Percentiles rank a stretch among this genome's conserved stretches.
Evolutionary conservation across 768 basidiomycete genomes (phyloP).

Genomic region (Suillus fuscotomentosus): DNA sequence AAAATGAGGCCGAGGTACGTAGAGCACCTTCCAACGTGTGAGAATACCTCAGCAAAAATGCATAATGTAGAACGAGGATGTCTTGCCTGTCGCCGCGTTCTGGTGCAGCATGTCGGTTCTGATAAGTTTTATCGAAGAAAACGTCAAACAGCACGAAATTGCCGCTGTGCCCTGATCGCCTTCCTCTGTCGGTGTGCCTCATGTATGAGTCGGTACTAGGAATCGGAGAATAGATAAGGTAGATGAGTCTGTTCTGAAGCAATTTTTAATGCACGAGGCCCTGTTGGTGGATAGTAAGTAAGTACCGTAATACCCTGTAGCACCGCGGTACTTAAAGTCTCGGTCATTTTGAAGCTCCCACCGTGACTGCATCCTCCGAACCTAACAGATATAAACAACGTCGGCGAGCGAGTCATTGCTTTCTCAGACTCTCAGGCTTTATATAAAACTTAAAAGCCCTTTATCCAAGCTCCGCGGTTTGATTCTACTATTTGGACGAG

Average conservation of each 20-base stretch:
- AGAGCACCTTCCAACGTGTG: not conserved
- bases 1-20: not conserved
- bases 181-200: not conserved
- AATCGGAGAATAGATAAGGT: not conserved
- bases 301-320: not conserved
- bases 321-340: not conserved
- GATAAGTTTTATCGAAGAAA: not conserved
- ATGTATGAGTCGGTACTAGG: not conserved
- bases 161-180: not conserved
- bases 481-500: not conserved
- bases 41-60: not conserved
- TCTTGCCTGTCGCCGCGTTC: not conserved
- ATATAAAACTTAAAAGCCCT: no score
- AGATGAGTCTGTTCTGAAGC: not conserved
- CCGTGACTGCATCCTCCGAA: not conserved
- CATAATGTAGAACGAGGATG: not conserved
- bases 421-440: not conserved
- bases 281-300: not conserved
- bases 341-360: not conserved
- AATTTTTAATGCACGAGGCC: not conserved
- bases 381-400: not conserved
- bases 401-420: not conserved
- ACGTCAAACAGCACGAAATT: conserved; percentile 1
- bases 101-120: not conserved
- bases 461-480: not conserved